phyloP scores from a whole-genome alignment of 306 rosid species.

The Vigna unguiculata region DNA sequence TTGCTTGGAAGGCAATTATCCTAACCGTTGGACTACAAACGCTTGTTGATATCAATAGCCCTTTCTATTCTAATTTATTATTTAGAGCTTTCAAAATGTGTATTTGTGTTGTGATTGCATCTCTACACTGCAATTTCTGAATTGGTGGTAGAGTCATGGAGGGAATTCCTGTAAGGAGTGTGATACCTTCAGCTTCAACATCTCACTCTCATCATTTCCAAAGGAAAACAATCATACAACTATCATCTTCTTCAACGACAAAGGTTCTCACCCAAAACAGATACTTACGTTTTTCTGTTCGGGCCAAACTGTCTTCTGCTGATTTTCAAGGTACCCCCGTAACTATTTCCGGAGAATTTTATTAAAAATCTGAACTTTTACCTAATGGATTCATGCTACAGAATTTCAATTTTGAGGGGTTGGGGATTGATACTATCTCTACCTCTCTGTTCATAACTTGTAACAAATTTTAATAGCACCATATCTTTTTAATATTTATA shows the following conservation, averaged over 20 bases:
- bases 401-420: neutral
- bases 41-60: too few species aligned
- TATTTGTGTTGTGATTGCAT: too few species aligned
- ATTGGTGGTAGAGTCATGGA: constrained; percentile 49
- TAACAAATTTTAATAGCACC: neutral
- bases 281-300: constrained; percentile 40
- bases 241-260: constrained; percentile 18
- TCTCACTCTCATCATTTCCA: constrained; percentile 32
- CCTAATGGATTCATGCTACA: neutral
- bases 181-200: constrained; percentile 49
- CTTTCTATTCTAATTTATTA: too few species aligned
- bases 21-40: constrained; percentile 94
- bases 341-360: neutral
- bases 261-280: constrained; percentile 38
- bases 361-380: constrained; percentile 19
- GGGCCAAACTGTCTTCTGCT: constrained; percentile 51
- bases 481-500: neutral
- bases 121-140: neutral
- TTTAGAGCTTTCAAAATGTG: too few species aligned
- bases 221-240: neutral
- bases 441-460: neutral
- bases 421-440: neutral
- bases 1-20: constrained; percentile 94
- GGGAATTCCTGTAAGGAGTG: constrained; percentile 48
- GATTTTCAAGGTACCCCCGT: constrained; percentile 61